Conservation (phyloP, 352 stramenopile genomes). For the Phytophthora syringae region DNA sequence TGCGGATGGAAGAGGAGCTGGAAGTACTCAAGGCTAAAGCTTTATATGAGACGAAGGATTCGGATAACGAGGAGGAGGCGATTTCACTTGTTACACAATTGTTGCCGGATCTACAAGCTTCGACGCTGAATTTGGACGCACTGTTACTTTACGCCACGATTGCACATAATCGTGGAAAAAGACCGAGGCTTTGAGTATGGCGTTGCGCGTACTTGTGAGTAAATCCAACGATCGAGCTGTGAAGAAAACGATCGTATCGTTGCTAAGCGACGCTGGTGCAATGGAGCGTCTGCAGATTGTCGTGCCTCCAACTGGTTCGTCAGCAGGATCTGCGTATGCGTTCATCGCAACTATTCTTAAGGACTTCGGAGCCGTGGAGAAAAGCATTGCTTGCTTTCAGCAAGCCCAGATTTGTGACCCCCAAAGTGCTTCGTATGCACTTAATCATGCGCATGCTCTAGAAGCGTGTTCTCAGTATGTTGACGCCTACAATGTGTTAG, state of each 20-base stretch:
- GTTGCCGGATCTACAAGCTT: slow-evolving; percentile 57
- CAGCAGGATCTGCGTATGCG: slow-evolving; percentile 68
- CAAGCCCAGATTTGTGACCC: slow-evolving; percentile 47
- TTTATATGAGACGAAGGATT: slow-evolving; percentile 51
- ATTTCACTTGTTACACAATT: slow-evolving; percentile 64
- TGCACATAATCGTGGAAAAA: slow-evolving; percentile 64
- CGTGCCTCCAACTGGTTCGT: slow-evolving; percentile 44
- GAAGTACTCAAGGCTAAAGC: slow-evolving; percentile 55
- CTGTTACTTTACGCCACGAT: slow-evolving; percentile 68
- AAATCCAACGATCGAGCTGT: slow-evolving; percentile 58
- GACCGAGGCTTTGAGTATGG: slow-evolving; percentile 72
- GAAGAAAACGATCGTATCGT: slow-evolving; percentile 53
- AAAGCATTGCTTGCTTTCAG: slow-evolving; percentile 63
- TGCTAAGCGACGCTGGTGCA: slow-evolving; percentile 41
- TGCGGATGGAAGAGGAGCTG: slow-evolving; percentile 52
- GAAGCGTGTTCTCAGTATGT: slow-evolving; percentile 53
- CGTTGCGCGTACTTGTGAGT: slow-evolving; percentile 63
- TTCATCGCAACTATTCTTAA: slow-evolving; percentile 83
- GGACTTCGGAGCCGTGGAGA: slow-evolving; percentile 63
- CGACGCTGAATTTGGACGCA: slow-evolving; percentile 67
- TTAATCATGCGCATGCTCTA: slow-evolving; percentile 72
- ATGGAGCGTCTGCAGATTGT: slow-evolving; percentile 52
- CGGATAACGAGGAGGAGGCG: slow-evolving; percentile 55
- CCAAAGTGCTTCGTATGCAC: slow-evolving; percentile 59
- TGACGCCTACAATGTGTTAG: slow-evolving; percentile 50